Conservation (phyloP, 2,329 filamentous ascomycete species). For the Calonectria hongkongensis region DNA sequence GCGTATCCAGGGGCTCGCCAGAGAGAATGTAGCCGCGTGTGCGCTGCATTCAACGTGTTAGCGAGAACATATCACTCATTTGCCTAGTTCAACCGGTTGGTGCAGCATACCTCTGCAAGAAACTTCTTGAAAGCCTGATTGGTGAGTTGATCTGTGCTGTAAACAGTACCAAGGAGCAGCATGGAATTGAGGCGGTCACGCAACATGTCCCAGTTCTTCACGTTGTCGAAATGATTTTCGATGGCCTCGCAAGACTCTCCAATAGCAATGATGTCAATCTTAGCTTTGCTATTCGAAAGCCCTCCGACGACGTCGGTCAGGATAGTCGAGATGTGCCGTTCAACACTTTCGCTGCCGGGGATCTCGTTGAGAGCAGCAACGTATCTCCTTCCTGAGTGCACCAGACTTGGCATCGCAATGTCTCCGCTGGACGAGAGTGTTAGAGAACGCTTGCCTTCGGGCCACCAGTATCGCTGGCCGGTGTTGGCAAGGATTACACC, state of each 20-base stretch:
- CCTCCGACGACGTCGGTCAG: constrained; percentile 78
- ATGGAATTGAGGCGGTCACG: constrained; percentile 67
- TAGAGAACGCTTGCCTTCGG: constrained; percentile 76
- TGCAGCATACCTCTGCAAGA: constrained; percentile 67
- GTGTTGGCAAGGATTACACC: constrained; percentile 86
- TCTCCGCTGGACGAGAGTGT: constrained; percentile 74
- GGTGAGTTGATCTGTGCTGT: constrained; percentile 61
- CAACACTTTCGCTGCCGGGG: constrained; percentile 72
- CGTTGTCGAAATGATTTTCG: constrained; percentile 74
- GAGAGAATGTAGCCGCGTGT: constrained; percentile 78
- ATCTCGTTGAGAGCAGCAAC: constrained; percentile 76
- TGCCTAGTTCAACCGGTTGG: neutral
- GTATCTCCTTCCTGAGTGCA: constrained; percentile 73
- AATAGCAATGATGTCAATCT: constrained; percentile 82
- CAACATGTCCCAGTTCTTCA: constrained; percentile 70
- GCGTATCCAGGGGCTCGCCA: constrained; percentile 68
- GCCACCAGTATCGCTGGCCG: constrained; percentile 86
- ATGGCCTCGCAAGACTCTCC: constrained; percentile 78
- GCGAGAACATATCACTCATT: constrained; percentile 1
- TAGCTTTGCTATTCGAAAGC: constrained; percentile 68
- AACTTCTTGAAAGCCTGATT: constrained; percentile 69
- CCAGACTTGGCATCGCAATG: constrained; percentile 77
- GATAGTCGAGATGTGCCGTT: constrained; percentile 79
- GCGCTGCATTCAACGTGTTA: constrained; percentile 63
- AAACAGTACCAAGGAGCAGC: constrained; percentile 70